Evolutionary conservation across 805 yeast genomes (phyloP).

Genomic region (Candida cerambycidarum): DNA sequence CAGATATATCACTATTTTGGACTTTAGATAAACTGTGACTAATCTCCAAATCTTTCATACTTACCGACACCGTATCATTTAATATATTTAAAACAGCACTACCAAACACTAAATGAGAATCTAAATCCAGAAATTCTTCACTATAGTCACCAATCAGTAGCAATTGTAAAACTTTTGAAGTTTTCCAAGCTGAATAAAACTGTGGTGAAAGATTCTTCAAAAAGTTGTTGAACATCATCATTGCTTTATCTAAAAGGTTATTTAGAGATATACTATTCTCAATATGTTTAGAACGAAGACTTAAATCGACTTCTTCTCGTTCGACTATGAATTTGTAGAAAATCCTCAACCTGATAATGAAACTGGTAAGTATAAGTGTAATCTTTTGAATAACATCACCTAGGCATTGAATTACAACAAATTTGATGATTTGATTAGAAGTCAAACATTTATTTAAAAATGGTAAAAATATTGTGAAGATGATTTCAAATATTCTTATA

Average conservation of each 20-base stretch:
- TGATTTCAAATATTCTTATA: slow-evolving; percentile 25
- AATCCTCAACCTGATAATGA: slow-evolving; percentile 18
- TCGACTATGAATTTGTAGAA: slow-evolving; percentile 4
- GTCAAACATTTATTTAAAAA: background rate
- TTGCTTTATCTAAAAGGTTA: slow-evolving; percentile 17
- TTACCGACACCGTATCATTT: background rate
- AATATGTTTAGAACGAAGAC: background rate
- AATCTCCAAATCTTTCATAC: background rate
- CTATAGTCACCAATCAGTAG: slow-evolving; percentile 36
- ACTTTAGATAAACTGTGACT: background rate
- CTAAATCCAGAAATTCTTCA: slow-evolving; percentile 8
- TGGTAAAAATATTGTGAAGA: slow-evolving; percentile 20
- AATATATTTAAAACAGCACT: background rate
- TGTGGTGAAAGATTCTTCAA: slow-evolving; percentile 43
- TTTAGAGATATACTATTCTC: slow-evolving; percentile 9
- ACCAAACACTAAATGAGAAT: slow-evolving; percentile 12
- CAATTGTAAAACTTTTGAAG: slow-evolving; percentile 51
- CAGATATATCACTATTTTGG: background rate
- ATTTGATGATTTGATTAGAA: slow-evolving; percentile 26
- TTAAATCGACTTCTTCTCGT: background rate
- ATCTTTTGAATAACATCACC: slow-evolving; percentile 39
- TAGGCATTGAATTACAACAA: slow-evolving; percentile 29
- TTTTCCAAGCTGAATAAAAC: slow-evolving; percentile 64
- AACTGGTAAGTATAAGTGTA: slow-evolving; percentile 17
- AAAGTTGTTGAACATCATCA: slow-evolving; percentile 15